phyloP scores from a whole-genome alignment of 2,329 filamentous ascomycete species.

The Aspergillus arachidicola region DNA sequence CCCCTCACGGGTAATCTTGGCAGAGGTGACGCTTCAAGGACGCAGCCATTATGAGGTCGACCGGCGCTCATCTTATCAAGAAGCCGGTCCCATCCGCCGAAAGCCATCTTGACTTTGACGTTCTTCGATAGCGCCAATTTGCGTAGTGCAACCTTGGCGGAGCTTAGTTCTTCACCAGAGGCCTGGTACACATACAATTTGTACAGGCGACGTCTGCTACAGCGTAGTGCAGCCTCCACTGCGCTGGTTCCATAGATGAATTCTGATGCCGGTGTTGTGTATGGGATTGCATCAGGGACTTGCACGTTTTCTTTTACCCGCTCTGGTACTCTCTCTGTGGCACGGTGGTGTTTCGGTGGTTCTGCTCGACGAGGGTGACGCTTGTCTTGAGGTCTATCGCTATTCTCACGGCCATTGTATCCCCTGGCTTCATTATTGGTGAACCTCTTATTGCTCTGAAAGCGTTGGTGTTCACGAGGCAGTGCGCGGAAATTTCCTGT shows the following conservation, averaged over 20 bases:
- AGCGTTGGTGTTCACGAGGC: conserved; percentile 25
- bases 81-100: conserved; percentile 63
- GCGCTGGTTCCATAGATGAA: conserved; percentile 86
- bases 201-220: conserved; percentile 73
- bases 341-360: conserved; percentile 18
- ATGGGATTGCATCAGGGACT: conserved; percentile 56
- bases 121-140: conserved; percentile 45
- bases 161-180: conserved; percentile 55
- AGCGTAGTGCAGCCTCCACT: conserved; percentile 76
- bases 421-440: neutral
- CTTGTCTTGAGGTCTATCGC: neutral
- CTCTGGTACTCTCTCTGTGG: conserved; percentile 32
- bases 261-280: conserved; percentile 84
- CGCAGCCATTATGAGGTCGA: conserved; percentile 84
- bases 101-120: conserved; percentile 63
- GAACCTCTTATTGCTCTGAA: neutral
- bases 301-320: conserved; percentile 36
- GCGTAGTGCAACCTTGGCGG: conserved; percentile 37
- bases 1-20: conserved; percentile 69
- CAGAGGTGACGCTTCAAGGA: conserved; percentile 84
- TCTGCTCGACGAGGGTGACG: conserved; percentile 5
- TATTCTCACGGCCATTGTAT: neutral
- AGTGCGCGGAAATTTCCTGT: conserved; percentile 32
- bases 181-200: conserved; percentile 76
- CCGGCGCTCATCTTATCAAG: conserved; percentile 82